Evolutionary conservation across 805 yeast genomes (phyloP), one percentile per base, ranked within the genome.

Genomic region (Kazachstania viticola): DNA sequence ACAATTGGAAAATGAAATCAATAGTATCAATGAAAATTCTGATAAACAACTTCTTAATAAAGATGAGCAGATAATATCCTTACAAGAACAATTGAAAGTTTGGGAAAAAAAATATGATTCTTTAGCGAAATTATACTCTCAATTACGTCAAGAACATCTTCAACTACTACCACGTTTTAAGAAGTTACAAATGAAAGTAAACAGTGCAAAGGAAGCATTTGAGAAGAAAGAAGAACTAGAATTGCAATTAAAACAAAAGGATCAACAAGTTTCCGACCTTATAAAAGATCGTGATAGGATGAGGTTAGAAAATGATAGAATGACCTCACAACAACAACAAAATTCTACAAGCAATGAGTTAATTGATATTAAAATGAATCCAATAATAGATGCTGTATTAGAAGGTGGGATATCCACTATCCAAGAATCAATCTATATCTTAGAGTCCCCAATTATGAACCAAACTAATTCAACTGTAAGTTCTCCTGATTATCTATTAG

Each of bases 61-160:
- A 46, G 84, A 81, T 43, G 91, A 82, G 39, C 76, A 78, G 46
- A 60, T 81, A 29, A 66, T 56, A 33, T 65, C 69, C 33, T 53
- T 83, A 28, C 84, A 79, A 46, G 87, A 81, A 33, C 94, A 85
- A 56, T 67, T 80, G 26, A 62, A 56, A 17, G 69, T 71, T 38
- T 87, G 95, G 94, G 74, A 81, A 39, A 72, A 71, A 33, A 87
- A 87, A 60, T 87, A 87, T 57, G 95, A 85, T 49, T 69, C 91
- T 0, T 65, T 87, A 40, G 95, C 95, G 5, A 83, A 83, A 48
- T 64, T 87, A 41, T 87, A 87, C 55, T 77, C 94, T 2, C 95
- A 85, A 58, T 64, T 87, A 44, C 78, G 96, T 50, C 93, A 82
- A 57, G 96, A 87, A 57, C 95, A 87, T 51, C 65, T 87, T 48